Evolutionary conservation across 2,329 filamentous ascomycete species (phyloP), one percentile per base, ranked within the genome.

Genomic region (Neopestalotiopsis sp.): DNA sequence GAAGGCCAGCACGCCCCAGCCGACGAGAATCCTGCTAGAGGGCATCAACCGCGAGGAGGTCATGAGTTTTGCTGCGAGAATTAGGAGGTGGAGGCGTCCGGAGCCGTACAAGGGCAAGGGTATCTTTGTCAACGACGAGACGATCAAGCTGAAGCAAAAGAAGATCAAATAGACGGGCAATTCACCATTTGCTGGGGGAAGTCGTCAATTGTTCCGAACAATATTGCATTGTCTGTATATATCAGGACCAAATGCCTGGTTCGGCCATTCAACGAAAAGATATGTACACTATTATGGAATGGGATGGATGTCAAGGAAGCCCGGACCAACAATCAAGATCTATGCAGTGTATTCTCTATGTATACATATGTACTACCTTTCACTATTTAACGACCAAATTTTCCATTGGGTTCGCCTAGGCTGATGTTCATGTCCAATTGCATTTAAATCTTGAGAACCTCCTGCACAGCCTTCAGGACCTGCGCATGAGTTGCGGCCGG

Each of bases 51-150:
- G 94, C 79, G 91, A 97, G 81, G 88, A 91, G 63, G 90, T 99
- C 72, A 96, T 94, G 87, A 91, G 92, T 69, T 98, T 98, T 81
- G 96, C 96, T 20, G 96, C 96, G 0, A 86, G 91, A 75, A 97
- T 99, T 74, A 88, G 94, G 75, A 88, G 86, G 81, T 98, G 95
- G 95, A 91, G 96, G 78, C 89, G 88, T 72, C 96, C 96, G 38
- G 96, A 99, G 84, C 96, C 96, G 73, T 99, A 99, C 83, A 99
- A 99, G 89, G 96, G 96, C 74, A 98, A 99, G 90, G 96, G 96
- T 75, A 97, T 99, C 75, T 99, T 98, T 80, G 91, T 99, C 76
- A 97, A 98, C 78, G 94, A 95, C 72, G 94, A 99, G 87, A 98
- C 94, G 38, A 98, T 99, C 84, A 97, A 92, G 88, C 82, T 99